Evolutionary conservation across 176 grass and related monocot genomes (phyloP).

Genomic region (Tillandsia leiboldiana): DNA sequence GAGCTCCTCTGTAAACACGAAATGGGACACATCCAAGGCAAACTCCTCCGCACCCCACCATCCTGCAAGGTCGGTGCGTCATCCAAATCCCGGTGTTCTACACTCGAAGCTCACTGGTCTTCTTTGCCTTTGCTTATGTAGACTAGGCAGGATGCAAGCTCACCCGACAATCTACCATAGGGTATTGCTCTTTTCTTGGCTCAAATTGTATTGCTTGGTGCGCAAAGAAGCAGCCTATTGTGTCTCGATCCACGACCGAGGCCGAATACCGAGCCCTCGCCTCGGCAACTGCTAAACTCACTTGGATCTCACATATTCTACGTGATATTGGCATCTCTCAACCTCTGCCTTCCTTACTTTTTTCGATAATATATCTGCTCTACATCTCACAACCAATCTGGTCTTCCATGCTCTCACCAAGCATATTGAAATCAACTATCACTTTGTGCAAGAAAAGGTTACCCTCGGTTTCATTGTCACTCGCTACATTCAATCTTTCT

Average conservation of each 20-base stretch:
- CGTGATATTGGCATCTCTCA: neutral
- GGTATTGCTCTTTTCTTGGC: slow-evolving; percentile 1
- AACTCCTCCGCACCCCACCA: too few relatives aligned
- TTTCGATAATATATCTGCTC: slow-evolving; percentile 1
- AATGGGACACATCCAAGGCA: too few relatives aligned
- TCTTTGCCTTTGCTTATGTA: neutral
- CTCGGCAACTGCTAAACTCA: neutral
- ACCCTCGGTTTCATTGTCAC: neutral
- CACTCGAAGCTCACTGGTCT: neutral
- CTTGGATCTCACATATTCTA: neutral
- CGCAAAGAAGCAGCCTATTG: neutral
- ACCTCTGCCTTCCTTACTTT: neutral
- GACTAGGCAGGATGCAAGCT: neutral
- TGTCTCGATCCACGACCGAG: neutral
- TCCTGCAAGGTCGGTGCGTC: too few relatives aligned
- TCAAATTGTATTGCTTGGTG: neutral
- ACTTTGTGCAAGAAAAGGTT: neutral
- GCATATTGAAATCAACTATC: slow-evolving; percentile 7
- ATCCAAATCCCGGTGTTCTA: too few relatives aligned
- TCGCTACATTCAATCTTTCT: neutral
- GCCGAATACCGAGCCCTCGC: neutral
- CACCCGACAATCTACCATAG: neutral
- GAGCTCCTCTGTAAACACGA: too few relatives aligned
- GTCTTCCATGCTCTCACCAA: neutral
- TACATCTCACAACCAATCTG: neutral